Evolutionary conservation across 2,329 filamentous ascomycete species (phyloP).

Genomic region (Calonectria pseudoturangicola): DNA sequence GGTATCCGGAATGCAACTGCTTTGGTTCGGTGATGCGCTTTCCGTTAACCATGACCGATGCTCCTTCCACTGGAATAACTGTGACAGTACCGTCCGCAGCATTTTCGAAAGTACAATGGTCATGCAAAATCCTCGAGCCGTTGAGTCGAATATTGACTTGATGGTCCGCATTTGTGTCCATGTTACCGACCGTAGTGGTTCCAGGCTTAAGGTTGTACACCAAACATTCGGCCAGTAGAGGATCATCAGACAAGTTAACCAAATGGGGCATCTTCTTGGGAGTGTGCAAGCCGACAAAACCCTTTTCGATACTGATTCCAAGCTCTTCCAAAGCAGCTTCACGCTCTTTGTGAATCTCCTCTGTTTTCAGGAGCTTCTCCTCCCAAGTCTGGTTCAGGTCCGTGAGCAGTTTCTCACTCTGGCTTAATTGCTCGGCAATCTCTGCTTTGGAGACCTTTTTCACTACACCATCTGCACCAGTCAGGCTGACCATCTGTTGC

Average conservation of each 20-base stretch:
- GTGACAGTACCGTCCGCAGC: constrained; percentile 91
- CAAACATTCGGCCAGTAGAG: constrained; percentile 93
- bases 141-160: constrained; percentile 94
- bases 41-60: constrained; percentile 98
- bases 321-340: constrained; percentile 96
- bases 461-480: constrained; percentile 86
- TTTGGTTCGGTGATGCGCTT: constrained; percentile 90
- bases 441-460: constrained; percentile 99
- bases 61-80: constrained; percentile 90
- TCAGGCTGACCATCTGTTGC: constrained; percentile 97
- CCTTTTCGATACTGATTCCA: constrained; percentile 99
- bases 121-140: constrained; percentile 91
- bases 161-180: constrained; percentile 84
- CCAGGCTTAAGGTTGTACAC: constrained; percentile 99
- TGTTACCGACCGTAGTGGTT: constrained; percentile 94
- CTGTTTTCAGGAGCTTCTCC: constrained; percentile 94
- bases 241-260: constrained; percentile 97
- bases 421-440: constrained; percentile 95
- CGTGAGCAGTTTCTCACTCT: constrained; percentile 96
- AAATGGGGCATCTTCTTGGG: constrained; percentile 99
- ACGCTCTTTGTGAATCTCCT: constrained; percentile 97
- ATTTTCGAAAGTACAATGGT: constrained; percentile 97
- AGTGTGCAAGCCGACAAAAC: constrained; percentile 94
- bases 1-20: constrained; percentile 91
- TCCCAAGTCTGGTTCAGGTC: constrained; percentile 99